These are phyloP conservation scores for Laburnicola sp. DNA, from an alignment of 2,329 filamentous ascomycete species.

Conservation along the genomic window DNA sequence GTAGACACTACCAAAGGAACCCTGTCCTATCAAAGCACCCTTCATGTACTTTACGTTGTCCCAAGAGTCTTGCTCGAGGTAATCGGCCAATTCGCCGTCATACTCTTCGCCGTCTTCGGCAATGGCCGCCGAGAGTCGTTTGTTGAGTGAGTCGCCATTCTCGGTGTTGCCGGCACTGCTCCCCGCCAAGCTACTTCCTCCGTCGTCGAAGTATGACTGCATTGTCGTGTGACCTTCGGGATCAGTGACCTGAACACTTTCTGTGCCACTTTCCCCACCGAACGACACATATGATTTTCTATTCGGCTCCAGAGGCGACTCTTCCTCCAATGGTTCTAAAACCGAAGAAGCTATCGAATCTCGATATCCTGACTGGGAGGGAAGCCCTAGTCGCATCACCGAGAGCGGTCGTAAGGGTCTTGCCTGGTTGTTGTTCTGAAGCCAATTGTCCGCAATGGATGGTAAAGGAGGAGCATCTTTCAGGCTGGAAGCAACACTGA, in stretches of 20 bases:
- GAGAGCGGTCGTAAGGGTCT: conserved; percentile 62
- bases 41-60: conserved; percentile 99
- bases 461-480: conserved; percentile 93
- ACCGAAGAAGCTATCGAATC: conserved; percentile 89
- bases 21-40: conserved; percentile 93
- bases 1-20: conserved; percentile 95
- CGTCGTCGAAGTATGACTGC: conserved; percentile 85
- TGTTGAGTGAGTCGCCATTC: conserved; percentile 71
- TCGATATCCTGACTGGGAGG: conserved; percentile 67
- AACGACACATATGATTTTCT: conserved; percentile 96
- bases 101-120: conserved; percentile 89
- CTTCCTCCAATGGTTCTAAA: conserved; percentile 87
- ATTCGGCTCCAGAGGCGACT: conserved; percentile 82
- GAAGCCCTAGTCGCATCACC: conserved; percentile 61
- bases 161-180: conserved; percentile 64
- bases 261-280: conserved; percentile 68
- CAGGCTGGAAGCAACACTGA: conserved; percentile 89
- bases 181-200: conserved; percentile 70
- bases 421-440: conserved; percentile 58
- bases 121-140: conserved; percentile 79
- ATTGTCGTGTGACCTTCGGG: conserved; percentile 69
- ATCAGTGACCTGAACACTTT: conserved; percentile 74
- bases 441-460: conserved; percentile 92
- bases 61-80: conserved; percentile 90
- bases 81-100: conserved; percentile 86